Percentiles rank a stretch among this genome's conserved stretches.
phyloP scores from a whole-genome alignment of 2,329 filamentous ascomycete genomes.

The Cryoendolithus antarcticus region DNA sequence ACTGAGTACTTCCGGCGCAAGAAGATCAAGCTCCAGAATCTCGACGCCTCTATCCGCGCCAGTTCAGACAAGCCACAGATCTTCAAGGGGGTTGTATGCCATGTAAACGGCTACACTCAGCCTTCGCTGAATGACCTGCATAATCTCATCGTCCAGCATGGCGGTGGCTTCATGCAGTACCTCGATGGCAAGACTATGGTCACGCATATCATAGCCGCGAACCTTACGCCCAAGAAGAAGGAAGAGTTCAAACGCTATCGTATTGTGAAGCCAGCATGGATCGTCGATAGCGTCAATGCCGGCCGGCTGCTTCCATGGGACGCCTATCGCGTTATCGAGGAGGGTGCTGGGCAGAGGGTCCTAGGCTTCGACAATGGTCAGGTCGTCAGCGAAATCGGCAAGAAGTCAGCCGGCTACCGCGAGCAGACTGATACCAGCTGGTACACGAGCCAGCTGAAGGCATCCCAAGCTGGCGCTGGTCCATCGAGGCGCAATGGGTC shows the following conservation, averaged over 20 bases:
- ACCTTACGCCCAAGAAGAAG: constrained; percentile 81
- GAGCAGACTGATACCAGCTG: constrained; percentile 75
- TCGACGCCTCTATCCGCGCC: constrained; percentile 69
- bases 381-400: constrained; percentile 54
- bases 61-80: constrained; percentile 65
- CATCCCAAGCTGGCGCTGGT: background rate
- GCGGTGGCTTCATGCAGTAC: constrained; percentile 91
- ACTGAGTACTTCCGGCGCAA: constrained; percentile 87
- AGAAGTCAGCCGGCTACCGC: constrained; percentile 52
- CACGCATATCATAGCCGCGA: constrained; percentile 89
- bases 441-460: constrained; percentile 58
- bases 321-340: constrained; percentile 70
- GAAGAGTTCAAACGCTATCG: constrained; percentile 79
- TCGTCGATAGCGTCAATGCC: constrained; percentile 75
- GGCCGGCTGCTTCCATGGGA: constrained; percentile 78
- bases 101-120: constrained; percentile 93
- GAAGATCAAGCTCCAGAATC: constrained; percentile 93
- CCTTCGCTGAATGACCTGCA: constrained; percentile 84
- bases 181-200: constrained; percentile 88
- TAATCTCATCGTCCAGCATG: constrained; percentile 75
- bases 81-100: constrained; percentile 80
- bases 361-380: constrained; percentile 51
- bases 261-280: constrained; percentile 89
- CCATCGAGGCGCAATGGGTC: background rate
- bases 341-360: constrained; percentile 70